These are phyloP conservation scores for Escovopsis sp. DNA, from an alignment of 2,329 filamentous ascomycete genomes.

Conservation along the genomic window DNA sequence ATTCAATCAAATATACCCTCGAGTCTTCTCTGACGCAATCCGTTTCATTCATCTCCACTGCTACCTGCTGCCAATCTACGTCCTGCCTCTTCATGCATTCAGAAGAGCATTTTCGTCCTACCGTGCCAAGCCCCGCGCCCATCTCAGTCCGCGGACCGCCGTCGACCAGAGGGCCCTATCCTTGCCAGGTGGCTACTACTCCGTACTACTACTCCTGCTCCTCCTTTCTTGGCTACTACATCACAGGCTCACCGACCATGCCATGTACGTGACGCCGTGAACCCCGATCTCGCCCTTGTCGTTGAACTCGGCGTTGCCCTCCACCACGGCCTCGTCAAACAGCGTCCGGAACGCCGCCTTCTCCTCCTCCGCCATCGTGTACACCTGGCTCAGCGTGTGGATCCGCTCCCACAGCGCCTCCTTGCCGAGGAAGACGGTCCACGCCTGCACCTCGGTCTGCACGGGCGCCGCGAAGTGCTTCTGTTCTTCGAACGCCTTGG, in stretches of 20 bases:
- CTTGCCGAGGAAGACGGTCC: conserved; percentile 41
- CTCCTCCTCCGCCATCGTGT: conserved; percentile 37
- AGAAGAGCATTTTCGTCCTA: no score
- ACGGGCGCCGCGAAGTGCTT: conserved; percentile 48
- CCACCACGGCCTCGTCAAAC: conserved; percentile 39
- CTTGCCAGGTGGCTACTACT: no score
- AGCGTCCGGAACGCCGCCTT: conserved; percentile 31
- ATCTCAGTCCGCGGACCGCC: no score
- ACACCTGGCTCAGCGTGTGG: conserved; percentile 53
- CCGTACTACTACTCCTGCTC: no score
- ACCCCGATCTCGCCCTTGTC: conserved; percentile 46
- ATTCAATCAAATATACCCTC: background rate
- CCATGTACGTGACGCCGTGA: conserved; percentile 48
- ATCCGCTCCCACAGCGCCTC: conserved; percentile 50
- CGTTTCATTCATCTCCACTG: no score
- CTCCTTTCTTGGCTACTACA: background rate
- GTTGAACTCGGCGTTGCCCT: conserved; percentile 40
- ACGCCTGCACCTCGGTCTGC: conserved; percentile 39
- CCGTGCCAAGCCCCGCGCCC: no score
- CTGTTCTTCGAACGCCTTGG: conserved; percentile 47
- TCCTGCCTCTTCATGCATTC: no score
- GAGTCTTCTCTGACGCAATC: no score
- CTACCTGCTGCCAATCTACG: no score
- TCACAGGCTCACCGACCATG: conserved; percentile 41
- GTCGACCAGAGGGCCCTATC: no score